phyloP scores from a whole-genome alignment of 2,329 filamentous ascomycete genomes.

The Fusarium sp. region DNA sequence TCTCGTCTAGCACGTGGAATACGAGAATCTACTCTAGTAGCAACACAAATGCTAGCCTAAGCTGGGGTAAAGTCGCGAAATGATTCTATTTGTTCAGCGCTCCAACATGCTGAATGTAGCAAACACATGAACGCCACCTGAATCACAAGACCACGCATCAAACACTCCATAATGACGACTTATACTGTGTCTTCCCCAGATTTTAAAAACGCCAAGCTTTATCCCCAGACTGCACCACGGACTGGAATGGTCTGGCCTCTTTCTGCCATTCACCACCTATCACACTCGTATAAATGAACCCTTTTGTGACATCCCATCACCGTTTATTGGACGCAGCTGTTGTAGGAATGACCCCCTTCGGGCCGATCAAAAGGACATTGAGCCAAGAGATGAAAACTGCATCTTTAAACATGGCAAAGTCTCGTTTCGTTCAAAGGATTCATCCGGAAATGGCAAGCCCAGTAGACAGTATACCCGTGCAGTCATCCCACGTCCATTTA shows the following conservation, averaged over 20 bases:
- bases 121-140: background rate
- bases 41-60: background rate
- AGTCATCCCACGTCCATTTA: conserved; percentile 7
- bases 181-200: background rate
- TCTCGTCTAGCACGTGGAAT: background rate
- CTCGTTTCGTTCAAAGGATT: conserved; percentile 9
- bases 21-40: background rate
- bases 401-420: background rate
- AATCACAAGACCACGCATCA: background rate
- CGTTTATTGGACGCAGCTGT: background rate
- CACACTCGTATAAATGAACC: conserved; percentile 1
- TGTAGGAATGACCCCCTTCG: background rate
- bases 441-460: conserved; percentile 8
- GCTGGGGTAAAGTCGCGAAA: background rate
- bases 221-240: background rate
- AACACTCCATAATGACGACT: background rate
- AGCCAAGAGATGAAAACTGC: background rate
- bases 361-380: conserved; percentile 2
- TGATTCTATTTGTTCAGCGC: background rate
- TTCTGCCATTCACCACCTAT: background rate
- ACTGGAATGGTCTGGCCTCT: background rate
- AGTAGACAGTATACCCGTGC: background rate
- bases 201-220: background rate
- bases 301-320: background rate
- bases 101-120: background rate